These are phyloP conservation scores for Thermoascus crustaceus DNA, from an alignment of 2,329 filamentous ascomycete genomes.

Conservation along the genomic window DNA sequence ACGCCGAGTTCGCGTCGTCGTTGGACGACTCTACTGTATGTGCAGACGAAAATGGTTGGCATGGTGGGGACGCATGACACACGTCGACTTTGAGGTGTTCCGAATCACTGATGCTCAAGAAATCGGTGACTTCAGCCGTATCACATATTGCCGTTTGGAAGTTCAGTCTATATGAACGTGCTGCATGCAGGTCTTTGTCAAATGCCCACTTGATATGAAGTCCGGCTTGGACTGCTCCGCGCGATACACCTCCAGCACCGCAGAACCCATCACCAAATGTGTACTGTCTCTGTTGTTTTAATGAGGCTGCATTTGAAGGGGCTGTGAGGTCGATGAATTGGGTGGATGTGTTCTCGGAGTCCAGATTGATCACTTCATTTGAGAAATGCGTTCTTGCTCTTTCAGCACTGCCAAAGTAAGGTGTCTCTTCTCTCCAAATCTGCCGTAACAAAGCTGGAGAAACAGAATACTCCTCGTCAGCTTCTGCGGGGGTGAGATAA, in stretches of 20 bases:
- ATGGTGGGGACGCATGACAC: constrained; percentile 68
- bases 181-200: constrained; percentile 53
- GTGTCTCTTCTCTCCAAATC: constrained; percentile 26
- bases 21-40: constrained; percentile 53
- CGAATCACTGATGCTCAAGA: constrained; percentile 24
- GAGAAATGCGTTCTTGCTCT: neutral
- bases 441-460: constrained; percentile 16
- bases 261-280: constrained; percentile 65
- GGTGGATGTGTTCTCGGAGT: neutral
- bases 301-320: constrained; percentile 26
- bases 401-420: constrained; percentile 19
- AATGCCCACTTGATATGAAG: constrained; percentile 54
- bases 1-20: constrained; percentile 60
- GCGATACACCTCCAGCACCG: constrained; percentile 63
- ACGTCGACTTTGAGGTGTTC: constrained; percentile 51
- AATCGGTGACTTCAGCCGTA: constrained; percentile 40
- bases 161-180: constrained; percentile 51
- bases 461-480: constrained; percentile 15
- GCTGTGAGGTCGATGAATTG: constrained; percentile 16
- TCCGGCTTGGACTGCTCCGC: constrained; percentile 53
- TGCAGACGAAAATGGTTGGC: constrained; percentile 65
- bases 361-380: constrained; percentile 5
- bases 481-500: constrained; percentile 23
- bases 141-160: constrained; percentile 39
- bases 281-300: constrained; percentile 37